Base-by-base conservation (phyloP, 306 rosid genomes). In the Arachis stenosperma region DNA sequence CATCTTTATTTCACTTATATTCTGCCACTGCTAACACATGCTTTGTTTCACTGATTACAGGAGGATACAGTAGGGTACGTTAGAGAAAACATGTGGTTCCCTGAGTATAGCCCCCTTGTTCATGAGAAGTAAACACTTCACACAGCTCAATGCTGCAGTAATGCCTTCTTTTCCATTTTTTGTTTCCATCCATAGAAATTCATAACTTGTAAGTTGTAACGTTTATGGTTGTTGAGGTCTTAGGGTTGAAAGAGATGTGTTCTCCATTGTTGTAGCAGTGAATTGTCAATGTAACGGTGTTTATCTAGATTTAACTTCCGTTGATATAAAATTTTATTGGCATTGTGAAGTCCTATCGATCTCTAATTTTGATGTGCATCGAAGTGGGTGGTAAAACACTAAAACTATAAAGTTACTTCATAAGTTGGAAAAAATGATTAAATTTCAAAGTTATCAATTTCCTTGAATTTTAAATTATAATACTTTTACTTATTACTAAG, bases 71-170 rank as follows among this genome's bases (percentile, higher is more conserved):
- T 83, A 78, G 77, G 83, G 47, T 86, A 87, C 40, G 81, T 93
- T 14, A 82, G 82, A 62, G 51, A 53, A 65, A 86, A 53, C 30
- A 89, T 93, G 97, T 93, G 98, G 98, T 88, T 69, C 85, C 97
- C 96, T 22, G 70, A 87, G 81, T 93, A 93, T 84, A 77, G 80
- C 67, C 96, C 98, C 44, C 96, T 87, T 74, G 96, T 93, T 82
- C 97, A 89, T 44, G 93, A 90, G 75, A 88, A 83, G 66, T 93
- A 75, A 75, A 74, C 48, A 2, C 14, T 48, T 42, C 69, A 55
- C 69, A 56, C 62, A 37, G 29, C 63, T 50, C 57, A 61, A 51
- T 76, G 63, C 7, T 63, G 65, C 64, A 51, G 54, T 72, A 71
- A 71, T 70, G 73, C 81, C 40, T 43, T 60, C 27, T 22, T 29